Evolutionary conservation across 768 basidiomycete species (phyloP).

Genomic region (Leucocoprinus birnbaumii): DNA sequence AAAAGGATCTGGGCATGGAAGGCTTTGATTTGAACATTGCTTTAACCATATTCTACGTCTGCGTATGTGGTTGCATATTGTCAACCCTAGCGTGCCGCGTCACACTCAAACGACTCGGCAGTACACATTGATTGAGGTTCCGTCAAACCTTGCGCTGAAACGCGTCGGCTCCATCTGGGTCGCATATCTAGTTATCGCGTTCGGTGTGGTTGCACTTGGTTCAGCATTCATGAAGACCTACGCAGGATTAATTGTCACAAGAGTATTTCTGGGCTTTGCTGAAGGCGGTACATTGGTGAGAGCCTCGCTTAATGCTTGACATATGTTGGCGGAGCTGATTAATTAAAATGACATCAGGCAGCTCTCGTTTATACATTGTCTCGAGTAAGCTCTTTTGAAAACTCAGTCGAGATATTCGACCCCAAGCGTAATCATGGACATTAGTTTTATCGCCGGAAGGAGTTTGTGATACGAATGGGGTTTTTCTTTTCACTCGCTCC

Average conservation of each 20-base stretch:
- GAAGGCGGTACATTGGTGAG: slow-evolving; percentile 41
- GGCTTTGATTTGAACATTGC: slow-evolving; percentile 40
- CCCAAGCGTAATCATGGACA: neutral
- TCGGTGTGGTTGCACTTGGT: slow-evolving; percentile 34
- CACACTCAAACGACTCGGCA: slow-evolving; percentile 13
- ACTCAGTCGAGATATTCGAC: neutral
- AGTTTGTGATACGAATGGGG: slow-evolving; percentile 32
- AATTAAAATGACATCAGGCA: slow-evolving; percentile 21
- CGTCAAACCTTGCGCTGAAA: slow-evolving; percentile 40
- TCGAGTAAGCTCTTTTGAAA: slow-evolving; percentile 25
- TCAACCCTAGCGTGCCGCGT: neutral
- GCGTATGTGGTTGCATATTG: slow-evolving; percentile 19
- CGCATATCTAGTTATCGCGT: slow-evolving; percentile 34
- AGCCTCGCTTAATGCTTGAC: neutral
- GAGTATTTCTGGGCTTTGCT: slow-evolving; percentile 38
- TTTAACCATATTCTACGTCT: slow-evolving; percentile 38
- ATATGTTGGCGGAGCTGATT: neutral
- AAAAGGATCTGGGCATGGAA: slow-evolving; percentile 37
- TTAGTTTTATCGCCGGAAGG: slow-evolving; percentile 34
- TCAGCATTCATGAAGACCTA: slow-evolving; percentile 37
- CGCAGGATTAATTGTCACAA: slow-evolving; percentile 29
- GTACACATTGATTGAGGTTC: slow-evolving; percentile 36
- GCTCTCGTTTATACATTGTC: slow-evolving; percentile 37
- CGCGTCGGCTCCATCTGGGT: slow-evolving; percentile 36
- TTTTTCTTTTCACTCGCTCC: slow-evolving; percentile 33